These are phyloP conservation scores for Saitozyma podzolica DNA, from an alignment of 768 basidiomycete species.

Conservation along the genomic window DNA sequence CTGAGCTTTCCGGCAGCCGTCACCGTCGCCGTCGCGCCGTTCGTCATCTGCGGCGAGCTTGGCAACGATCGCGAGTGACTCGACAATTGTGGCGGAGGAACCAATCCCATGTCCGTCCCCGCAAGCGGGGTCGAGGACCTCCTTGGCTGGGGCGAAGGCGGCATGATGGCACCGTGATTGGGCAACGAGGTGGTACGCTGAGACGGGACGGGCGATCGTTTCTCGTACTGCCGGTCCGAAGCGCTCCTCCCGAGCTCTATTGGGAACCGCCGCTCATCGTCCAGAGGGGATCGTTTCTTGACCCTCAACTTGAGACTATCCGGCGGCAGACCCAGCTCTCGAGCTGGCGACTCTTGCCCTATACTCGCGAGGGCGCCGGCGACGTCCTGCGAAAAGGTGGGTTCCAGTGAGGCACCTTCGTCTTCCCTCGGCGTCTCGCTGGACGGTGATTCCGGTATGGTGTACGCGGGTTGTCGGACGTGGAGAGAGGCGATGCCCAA, in stretches of 20 bases:
- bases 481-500: background rate
- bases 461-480: constrained; percentile 11
- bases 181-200: constrained; percentile 27
- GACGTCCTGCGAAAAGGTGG: constrained; percentile 39
- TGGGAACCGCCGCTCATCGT: constrained; percentile 6
- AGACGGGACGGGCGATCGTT: constrained; percentile 13
- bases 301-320: constrained; percentile 9
- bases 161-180: too few species aligned
- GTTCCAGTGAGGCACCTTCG: constrained; percentile 13
- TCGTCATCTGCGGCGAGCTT: too few species aligned
- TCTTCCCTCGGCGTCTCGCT: constrained; percentile 10
- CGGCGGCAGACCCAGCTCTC: constrained; percentile 45
- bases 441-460: background rate
- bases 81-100: too few species aligned
- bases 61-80: too few species aligned
- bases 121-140: too few species aligned
- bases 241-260: constrained; percentile 16
- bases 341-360: constrained; percentile 36
- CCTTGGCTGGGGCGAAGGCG: too few species aligned
- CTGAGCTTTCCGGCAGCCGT: too few species aligned
- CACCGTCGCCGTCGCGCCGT: too few species aligned
- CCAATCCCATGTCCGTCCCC: too few species aligned
- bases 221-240: constrained; percentile 3
- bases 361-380: constrained; percentile 44
- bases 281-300: background rate